These are phyloP conservation scores for Pseudopithomyces chartarum DNA, from an alignment of 2,329 filamentous ascomycete species.

Conservation along the genomic window DNA sequence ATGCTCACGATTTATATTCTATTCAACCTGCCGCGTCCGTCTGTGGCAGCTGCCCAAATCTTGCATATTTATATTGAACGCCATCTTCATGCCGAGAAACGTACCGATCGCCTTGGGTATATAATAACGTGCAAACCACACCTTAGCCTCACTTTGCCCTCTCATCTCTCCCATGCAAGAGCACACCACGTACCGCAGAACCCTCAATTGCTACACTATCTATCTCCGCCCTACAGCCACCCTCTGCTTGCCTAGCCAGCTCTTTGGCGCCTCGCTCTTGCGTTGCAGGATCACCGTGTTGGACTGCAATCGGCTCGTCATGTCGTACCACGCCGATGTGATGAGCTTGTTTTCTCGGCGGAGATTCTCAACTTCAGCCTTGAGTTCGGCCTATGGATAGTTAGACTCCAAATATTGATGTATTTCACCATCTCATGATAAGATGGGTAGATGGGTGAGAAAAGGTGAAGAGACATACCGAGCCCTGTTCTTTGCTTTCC, in stretches of 20 bases:
- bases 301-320: constrained; percentile 77
- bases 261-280: constrained; percentile 74
- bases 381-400: constrained; percentile 32
- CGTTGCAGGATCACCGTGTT: constrained; percentile 80
- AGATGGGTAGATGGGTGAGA: not conserved
- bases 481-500: constrained; percentile 42
- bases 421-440: not conserved
- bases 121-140: no score
- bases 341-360: constrained; percentile 80
- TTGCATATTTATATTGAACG: no score
- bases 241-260: constrained; percentile 85
- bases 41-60: no score
- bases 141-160: no score
- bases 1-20: no score
- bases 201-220: no score
- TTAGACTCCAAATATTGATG: not conserved
- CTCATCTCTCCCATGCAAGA: no score
- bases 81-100: no score
- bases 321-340: constrained; percentile 83
- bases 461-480: constrained; percentile 25
- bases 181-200: no score
- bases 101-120: no score
- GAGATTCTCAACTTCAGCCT: constrained; percentile 66
- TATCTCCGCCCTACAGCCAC: constrained; percentile 39
- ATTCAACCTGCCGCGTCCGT: no score